Conservation (phyloP, 495 filamentous ascomycete species). For the Aspergillus sclerotiicarbonarius region DNA sequence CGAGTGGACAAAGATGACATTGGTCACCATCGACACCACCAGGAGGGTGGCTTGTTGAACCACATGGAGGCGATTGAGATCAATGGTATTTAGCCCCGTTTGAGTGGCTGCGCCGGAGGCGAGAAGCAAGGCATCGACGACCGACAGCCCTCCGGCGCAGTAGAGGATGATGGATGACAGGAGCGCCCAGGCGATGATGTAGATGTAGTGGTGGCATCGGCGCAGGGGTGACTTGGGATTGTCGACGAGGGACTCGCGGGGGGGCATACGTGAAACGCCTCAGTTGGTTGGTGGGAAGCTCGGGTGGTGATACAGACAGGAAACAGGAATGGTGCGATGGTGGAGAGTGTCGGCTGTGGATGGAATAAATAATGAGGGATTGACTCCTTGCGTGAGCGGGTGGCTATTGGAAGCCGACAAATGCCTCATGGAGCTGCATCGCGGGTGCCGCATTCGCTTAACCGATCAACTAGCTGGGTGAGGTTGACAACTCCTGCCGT, state of each 20-base stretch:
- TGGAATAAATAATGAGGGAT: neutral
- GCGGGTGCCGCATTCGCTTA: neutral
- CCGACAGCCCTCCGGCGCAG: conserved; percentile 53
- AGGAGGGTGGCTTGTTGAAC: conserved; percentile 69
- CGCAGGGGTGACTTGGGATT: conserved; percentile 15
- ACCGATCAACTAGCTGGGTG: conserved; percentile 2
- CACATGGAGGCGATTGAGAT: conserved; percentile 64
- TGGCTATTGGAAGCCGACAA: conserved; percentile 5
- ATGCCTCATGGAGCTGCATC: conserved; percentile 5
- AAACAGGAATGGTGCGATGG: neutral
- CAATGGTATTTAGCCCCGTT: conserved; percentile 77
- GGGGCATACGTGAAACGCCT: neutral
- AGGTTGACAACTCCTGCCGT: neutral
- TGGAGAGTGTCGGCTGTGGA: too few relatives aligned
- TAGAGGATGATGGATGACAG: conserved; percentile 69
- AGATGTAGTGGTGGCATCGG: conserved; percentile 62
- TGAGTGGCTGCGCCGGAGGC: conserved; percentile 74
- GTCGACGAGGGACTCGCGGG: neutral
- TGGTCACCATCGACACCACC: conserved; percentile 64
- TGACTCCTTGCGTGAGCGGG: conserved; percentile 1
- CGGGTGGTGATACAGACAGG: neutral
- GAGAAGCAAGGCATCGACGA: conserved; percentile 85
- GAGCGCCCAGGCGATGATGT: conserved; percentile 63
- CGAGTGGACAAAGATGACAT: conserved; percentile 79
- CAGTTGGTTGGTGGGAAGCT: neutral